Evolutionary conservation across 2,329 filamentous ascomycete genomes (phyloP), one percentile per base, ranked within the genome.

Genomic region (Penicillium sclerotigenum): DNA sequence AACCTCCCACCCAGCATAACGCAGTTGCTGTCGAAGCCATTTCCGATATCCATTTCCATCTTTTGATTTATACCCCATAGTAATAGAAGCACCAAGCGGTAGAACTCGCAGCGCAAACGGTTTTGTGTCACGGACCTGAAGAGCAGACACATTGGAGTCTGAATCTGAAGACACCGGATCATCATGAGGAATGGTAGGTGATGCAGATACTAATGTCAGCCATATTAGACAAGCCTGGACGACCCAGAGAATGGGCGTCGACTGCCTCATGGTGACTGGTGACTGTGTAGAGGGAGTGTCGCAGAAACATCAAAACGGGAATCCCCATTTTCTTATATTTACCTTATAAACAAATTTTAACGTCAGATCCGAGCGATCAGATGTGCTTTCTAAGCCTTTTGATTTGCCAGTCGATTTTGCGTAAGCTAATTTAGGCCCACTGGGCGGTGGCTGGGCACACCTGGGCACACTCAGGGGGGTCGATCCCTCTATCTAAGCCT

Each of bases 41-140:
- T 72, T 59, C 9, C 76, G 72, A 54, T 77, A 79, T 7, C 75
- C 75, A 58, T 78, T 78, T 2, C 69, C 69, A 40, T 65, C 65
- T 9, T 51, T 53, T 1, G 67, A 68, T 10, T 37, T 50, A 34
- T 67, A 74, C 3, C 76, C 76, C 16, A 54, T 59, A 0, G 73
- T 76, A 41, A 76, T 75, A 2, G 71, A 75, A 16, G 74, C 72
- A 1, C 73, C 73, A 5, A 76, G 66, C 1, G 74, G 70, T 42
- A 65, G 41, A 13, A 65, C 24, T 3, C 57, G 46, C 1, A 65
- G 43, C 1, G 55, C 20, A 22, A 62, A 62, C 13, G 54, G 59
- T 8, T 54, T 53, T n/a, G 52, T 52, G 5, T 50, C 47, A 18
- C 52, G 52, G 1, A 47, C 11, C 2, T 50, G 42, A 11, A 54